phyloP scores from a whole-genome alignment of 495 filamentous ascomycete genomes.

The Staphylotrichum longicolle region DNA sequence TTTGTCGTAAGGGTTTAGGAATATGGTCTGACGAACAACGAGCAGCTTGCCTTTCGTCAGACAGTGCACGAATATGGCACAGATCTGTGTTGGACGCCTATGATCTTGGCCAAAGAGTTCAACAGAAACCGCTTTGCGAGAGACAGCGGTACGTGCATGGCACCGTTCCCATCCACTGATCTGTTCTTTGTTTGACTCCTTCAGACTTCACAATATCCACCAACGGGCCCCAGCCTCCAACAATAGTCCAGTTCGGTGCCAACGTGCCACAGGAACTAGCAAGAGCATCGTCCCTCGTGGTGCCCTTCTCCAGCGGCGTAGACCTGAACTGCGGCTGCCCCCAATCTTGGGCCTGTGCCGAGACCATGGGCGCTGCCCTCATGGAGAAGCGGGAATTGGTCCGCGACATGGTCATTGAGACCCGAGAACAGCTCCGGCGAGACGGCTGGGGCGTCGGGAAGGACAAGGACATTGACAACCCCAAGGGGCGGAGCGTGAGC shows the following conservation, averaged over 20 bases:
- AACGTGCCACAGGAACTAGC: conserved; percentile 56
- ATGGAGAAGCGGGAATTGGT: conserved; percentile 61
- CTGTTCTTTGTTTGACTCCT: background rate
- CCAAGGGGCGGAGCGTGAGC: conserved; percentile 50
- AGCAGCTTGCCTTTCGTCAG: conserved; percentile 60
- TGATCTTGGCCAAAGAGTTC: conserved; percentile 72
- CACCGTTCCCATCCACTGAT: background rate
- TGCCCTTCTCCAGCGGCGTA: conserved; percentile 59
- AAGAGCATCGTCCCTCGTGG: conserved; percentile 57
- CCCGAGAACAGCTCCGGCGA: conserved; percentile 41
- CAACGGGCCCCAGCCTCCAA: conserved; percentile 50
- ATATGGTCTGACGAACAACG: conserved; percentile 1
- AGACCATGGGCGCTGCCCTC: conserved; percentile 59
- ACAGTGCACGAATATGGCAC: conserved; percentile 58
- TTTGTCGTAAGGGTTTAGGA: background rate
- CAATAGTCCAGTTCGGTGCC: conserved; percentile 63
- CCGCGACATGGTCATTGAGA: conserved; percentile 55
- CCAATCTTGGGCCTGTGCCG: conserved; percentile 65
- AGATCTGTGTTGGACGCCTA: conserved; percentile 66
- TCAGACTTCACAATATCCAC: conserved; percentile 41
- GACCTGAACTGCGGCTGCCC: conserved; percentile 70
- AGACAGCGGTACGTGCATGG: conserved; percentile 50
- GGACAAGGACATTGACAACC: conserved; percentile 34
- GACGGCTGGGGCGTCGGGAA: conserved; percentile 47
- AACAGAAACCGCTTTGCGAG: conserved; percentile 57